phyloP scores from a whole-genome alignment of 176 grass and related monocot genomes.

The Melocanna baccifera region DNA sequence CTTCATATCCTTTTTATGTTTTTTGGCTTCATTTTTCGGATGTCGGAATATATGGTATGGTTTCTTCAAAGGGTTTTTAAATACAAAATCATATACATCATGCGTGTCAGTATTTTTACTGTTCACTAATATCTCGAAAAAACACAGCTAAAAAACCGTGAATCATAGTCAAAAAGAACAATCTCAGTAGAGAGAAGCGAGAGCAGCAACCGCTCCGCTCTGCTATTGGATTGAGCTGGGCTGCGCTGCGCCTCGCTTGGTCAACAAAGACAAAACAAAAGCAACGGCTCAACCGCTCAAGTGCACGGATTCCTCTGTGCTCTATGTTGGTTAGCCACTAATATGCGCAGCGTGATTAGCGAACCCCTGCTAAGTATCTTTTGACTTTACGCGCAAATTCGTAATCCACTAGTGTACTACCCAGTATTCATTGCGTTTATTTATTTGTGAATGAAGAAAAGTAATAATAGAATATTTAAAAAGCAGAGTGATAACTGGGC shows the following conservation, averaged over 20 bases:
- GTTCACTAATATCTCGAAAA: too few species aligned
- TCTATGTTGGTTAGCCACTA: conserved; percentile 11
- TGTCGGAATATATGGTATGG: too few species aligned
- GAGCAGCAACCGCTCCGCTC: background rate
- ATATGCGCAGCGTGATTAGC: conserved; percentile 23
- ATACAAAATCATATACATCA: too few species aligned
- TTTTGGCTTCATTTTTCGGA: too few species aligned
- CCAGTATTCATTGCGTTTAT: background rate
- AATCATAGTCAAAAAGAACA: too few species aligned
- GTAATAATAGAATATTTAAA: background rate
- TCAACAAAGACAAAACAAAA: conserved; percentile 14
- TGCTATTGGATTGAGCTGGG: background rate
- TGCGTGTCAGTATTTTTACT: too few species aligned
- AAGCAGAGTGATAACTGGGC: background rate
- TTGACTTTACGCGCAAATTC: conserved; percentile 25
- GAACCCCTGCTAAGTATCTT: conserved; percentile 20
- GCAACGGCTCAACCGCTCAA: background rate
- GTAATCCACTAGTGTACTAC: background rate
- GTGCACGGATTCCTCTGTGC: conserved; percentile 34
- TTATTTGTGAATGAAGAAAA: background rate
- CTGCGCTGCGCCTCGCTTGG: background rate
- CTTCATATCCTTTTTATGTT: too few species aligned
- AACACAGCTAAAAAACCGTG: too few species aligned
- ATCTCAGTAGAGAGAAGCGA: background rate
- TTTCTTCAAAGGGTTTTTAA: too few species aligned